Conservation (phyloP, 2,329 filamentous ascomycete genomes). For the Fusarium duplospermum region DNA sequence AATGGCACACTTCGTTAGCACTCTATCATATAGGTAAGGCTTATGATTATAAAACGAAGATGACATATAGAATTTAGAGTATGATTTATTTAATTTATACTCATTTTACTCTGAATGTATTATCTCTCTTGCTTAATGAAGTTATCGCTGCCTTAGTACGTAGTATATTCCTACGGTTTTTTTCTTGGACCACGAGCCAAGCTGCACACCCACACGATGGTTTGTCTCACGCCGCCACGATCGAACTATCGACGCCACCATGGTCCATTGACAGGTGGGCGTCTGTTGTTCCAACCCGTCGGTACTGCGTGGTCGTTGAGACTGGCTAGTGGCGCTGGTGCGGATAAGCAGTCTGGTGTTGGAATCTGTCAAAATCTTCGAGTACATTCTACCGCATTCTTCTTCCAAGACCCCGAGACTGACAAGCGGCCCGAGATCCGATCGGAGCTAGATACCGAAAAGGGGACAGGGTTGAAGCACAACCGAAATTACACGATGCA, state of each 20-base stretch:
- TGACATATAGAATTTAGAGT: no score
- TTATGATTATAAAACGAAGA: no score
- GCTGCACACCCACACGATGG: neutral
- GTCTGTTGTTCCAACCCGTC: neutral
- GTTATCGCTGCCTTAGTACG: no score
- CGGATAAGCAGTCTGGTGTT: neutral
- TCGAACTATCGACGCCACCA: neutral
- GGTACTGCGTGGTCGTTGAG: neutral
- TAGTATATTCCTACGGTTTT: no score
- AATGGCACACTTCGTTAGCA: no score
- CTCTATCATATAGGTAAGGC: no score
- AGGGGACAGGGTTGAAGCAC: neutral
- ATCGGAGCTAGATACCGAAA: neutral
- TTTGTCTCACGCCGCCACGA: neutral
- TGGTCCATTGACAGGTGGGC: neutral
- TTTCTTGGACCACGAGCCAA: no score
- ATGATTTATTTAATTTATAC: no score
- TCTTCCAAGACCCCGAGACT: neutral
- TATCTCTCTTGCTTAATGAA: no score
- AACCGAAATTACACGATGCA: neutral
- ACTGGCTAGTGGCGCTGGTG: neutral
- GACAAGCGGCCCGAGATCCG: neutral
- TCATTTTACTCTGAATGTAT: no score
- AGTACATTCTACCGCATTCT: neutral
- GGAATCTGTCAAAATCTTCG: neutral